These are phyloP conservation scores for Flaveria trinervia DNA, from an alignment of 129 eudicot genomes.

Conservation along the genomic window DNA sequence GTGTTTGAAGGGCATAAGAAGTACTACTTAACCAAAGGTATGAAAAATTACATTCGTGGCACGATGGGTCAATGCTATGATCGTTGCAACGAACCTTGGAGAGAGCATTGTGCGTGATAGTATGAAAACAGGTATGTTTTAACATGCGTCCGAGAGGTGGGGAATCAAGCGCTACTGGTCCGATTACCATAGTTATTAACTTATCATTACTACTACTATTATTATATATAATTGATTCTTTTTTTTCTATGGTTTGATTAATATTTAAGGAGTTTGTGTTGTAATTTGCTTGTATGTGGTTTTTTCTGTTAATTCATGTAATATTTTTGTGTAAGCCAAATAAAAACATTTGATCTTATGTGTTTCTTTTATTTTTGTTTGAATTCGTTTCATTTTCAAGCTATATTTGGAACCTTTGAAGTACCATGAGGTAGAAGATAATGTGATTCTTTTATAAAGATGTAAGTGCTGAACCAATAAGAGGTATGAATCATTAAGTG, in stretches of 20 bases:
- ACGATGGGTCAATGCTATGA: constrained; percentile 14
- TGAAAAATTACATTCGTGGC: background rate
- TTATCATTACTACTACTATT: background rate
- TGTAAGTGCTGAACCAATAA: no score
- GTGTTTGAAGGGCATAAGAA: constrained; percentile 11
- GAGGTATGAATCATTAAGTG: no score
- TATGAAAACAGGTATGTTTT: constrained; percentile 28
- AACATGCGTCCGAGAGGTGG: constrained; percentile 27
- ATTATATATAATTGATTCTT: no score
- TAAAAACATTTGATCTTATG: background rate
- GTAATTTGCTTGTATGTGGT: constrained; percentile 24
- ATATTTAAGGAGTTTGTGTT: constrained; percentile 17
- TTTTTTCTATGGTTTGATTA: background rate
- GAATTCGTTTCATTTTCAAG: no score
- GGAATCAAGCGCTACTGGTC: constrained; percentile 45
- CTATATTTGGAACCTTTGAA: no score
- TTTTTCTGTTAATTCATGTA: constrained; percentile 13
- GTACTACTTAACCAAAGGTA: constrained; percentile 13
- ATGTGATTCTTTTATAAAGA: no score
- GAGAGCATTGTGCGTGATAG: background rate
- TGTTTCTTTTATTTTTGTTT: background rate
- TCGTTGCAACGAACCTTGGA: constrained; percentile 33
- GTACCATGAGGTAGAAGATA: no score
- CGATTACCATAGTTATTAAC: constrained; percentile 16
- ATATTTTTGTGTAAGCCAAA: constrained; percentile 17